phyloP scores from a whole-genome alignment of 2,329 filamentous ascomycete genomes.

The Stagonosporopsis tanaceti region DNA sequence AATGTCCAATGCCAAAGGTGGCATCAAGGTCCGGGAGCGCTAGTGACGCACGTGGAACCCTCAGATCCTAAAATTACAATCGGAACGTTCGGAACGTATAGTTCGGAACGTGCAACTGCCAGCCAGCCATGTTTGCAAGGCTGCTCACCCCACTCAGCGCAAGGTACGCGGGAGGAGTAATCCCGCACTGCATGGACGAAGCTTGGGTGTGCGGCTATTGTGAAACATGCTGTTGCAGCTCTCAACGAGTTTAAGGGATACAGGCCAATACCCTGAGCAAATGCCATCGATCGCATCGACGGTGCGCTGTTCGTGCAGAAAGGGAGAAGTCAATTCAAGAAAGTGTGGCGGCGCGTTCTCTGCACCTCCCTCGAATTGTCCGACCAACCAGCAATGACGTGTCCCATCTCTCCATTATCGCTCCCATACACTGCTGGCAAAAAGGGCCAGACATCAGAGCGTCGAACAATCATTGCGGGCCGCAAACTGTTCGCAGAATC shows the following conservation, averaged over 20 bases:
- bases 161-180: background rate
- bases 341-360: slow-evolving; percentile 6
- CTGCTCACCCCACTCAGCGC: slow-evolving; percentile 15
- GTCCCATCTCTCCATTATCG: slow-evolving; percentile 3
- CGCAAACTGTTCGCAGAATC: slow-evolving; percentile 2
- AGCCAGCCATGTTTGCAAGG: slow-evolving; percentile 15
- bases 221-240: background rate
- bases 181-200: background rate
- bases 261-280: background rate
- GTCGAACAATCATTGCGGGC: background rate
- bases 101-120: slow-evolving; percentile 8
- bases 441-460: background rate
- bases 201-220: background rate
- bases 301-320: background rate
- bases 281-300: slow-evolving; percentile 2
- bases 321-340: background rate
- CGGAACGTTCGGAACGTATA: slow-evolving; percentile 14
- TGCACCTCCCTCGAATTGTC: slow-evolving; percentile 7
- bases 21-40: slow-evolving; percentile 39
- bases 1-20: slow-evolving; percentile 36
- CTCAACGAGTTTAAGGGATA: background rate
- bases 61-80: slow-evolving; percentile 21
- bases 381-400: slow-evolving; percentile 16
- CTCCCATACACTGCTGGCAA: background rate
- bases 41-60: slow-evolving; percentile 34